phyloP scores from a whole-genome alignment of 331 rosid species.

The Pyracantha coccinea region DNA sequence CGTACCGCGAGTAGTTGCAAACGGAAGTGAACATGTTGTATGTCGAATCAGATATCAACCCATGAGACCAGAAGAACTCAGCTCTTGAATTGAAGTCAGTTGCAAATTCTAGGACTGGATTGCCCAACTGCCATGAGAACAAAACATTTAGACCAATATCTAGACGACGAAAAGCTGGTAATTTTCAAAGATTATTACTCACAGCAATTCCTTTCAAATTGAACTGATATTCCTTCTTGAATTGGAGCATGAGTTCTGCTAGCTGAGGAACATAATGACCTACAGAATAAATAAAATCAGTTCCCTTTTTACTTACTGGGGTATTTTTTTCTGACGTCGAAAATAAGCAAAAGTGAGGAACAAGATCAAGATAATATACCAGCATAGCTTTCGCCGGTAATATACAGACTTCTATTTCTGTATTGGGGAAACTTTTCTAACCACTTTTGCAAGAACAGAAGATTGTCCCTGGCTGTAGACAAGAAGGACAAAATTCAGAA shows the following conservation, averaged over 20 bases:
- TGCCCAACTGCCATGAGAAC: slow-evolving; percentile 59
- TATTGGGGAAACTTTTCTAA: slow-evolving; percentile 65
- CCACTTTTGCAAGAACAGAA: slow-evolving; percentile 82
- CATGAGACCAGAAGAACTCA: slow-evolving; percentile 89
- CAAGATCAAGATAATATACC: slow-evolving; percentile 27
- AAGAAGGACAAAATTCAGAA: slow-evolving; percentile 19
- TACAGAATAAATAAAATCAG: neutral
- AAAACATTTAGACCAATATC: neutral
- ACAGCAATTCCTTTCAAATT: slow-evolving; percentile 88
- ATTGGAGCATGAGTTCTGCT: slow-evolving; percentile 76
- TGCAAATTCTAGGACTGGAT: slow-evolving; percentile 76
- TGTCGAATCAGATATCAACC: slow-evolving; percentile 77
- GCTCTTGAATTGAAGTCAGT: slow-evolving; percentile 93
- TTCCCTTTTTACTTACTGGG: too few species aligned
- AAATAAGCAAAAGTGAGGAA: neutral
- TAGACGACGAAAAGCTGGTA: neutral
- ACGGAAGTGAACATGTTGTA: slow-evolving; percentile 64
- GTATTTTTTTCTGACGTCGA: too few species aligned
- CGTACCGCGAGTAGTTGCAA: slow-evolving; percentile 79
- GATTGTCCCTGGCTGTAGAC: slow-evolving; percentile 70
- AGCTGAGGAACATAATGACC: slow-evolving; percentile 97
- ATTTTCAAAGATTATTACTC: slow-evolving; percentile 20
- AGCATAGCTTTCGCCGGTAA: slow-evolving; percentile 96
- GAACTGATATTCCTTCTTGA: slow-evolving; percentile 50
- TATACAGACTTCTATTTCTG: slow-evolving; percentile 62